Evolutionary conservation across 176 grass and related monocot genomes (phyloP), one percentile per base, ranked within the genome.

Genomic region (Oryza brachyantha): DNA sequence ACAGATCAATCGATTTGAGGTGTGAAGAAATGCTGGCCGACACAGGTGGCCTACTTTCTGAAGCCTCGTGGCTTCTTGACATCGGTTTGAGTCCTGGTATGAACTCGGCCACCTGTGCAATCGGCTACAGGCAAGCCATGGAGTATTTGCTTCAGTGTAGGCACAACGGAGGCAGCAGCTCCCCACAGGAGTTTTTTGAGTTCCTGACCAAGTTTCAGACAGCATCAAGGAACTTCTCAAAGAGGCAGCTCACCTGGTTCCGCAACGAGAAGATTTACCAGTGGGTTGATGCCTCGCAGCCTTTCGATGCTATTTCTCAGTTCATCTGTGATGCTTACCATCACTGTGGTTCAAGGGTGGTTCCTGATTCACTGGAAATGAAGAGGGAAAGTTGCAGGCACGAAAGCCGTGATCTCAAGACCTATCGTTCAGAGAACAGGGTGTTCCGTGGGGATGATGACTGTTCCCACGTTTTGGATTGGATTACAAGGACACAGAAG

Each of bases 41-140:
- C 73, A 79, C 90, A 14, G 70, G 81, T 61, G 91, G 94, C 21
- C 82, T 97, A 24, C 87, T 97, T 17, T 86, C 86, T 0, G 94
- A 97, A 80, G 82, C 94, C 32, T 94, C 91, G 0, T 94, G 91
- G 94, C 82, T 97, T 79, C 84, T 97, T 14, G 84, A 91, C 79
- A 87, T 89, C 0, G 93, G 88, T 42, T 41, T 97, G 79, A 82
- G 67, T 4, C 93, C 93, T 3, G 69, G 85, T 36, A 87, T 83
- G 36, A 93, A 89, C 60, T 89, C 91, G 0, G 84, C 93, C 14
- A 91, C 71, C 57, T 79, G 94, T 61, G 85, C 94, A 25, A 94
- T 94, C 3, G 88, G 91, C 48, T 97, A 97, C 79, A 91, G 87
- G 68, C 94, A 97, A 65, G 52, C 94, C 61, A 97, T 94, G 94